These are phyloP conservation scores for Fomitopsis betulina DNA, from an alignment of 1,284 basidiomycete genomes.

Conservation along the genomic window DNA sequence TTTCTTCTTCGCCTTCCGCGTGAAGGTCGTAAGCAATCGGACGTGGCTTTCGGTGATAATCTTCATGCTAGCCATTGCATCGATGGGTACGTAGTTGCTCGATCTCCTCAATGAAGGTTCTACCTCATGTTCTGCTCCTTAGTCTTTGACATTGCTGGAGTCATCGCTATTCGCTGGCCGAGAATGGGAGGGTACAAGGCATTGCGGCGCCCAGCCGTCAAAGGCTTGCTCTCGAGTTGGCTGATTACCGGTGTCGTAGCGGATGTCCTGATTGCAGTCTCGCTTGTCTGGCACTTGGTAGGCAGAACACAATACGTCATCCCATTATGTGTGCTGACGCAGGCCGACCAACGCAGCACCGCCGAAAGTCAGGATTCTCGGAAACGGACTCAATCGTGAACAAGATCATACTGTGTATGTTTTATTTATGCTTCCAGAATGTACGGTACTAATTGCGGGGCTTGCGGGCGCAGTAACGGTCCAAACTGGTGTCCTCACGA, in stretches of 20 bases:
- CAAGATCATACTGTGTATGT: constrained; percentile 1
- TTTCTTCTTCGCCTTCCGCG: constrained; percentile 1
- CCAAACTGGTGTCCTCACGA: constrained; percentile 33
- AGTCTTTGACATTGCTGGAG: not conserved
- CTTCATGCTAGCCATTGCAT: not conserved
- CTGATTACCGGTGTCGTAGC: not conserved
- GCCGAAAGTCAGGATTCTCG: not conserved
- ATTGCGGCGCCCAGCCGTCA: not conserved
- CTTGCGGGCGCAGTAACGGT: constrained; percentile 29
- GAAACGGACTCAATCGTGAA: constrained; percentile 1
- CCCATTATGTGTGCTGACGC: too few species aligned
- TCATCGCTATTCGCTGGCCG: not conserved
- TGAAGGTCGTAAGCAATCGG: not conserved
- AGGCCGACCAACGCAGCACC: not conserved
- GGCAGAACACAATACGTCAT: not conserved
- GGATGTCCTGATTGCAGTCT: not conserved
- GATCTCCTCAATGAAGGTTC: not conserved
- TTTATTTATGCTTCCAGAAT: not conserved
- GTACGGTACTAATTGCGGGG: not conserved
- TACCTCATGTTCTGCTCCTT: too few species aligned
- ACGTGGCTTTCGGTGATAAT: not conserved
- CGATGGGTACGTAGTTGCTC: not conserved
- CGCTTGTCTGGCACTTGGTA: constrained; percentile 4
- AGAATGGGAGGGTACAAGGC: not conserved
- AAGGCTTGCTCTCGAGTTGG: not conserved